Conservation (phyloP, 2,329 filamentous ascomycete genomes). For the Aspergillus arachidicola region DNA sequence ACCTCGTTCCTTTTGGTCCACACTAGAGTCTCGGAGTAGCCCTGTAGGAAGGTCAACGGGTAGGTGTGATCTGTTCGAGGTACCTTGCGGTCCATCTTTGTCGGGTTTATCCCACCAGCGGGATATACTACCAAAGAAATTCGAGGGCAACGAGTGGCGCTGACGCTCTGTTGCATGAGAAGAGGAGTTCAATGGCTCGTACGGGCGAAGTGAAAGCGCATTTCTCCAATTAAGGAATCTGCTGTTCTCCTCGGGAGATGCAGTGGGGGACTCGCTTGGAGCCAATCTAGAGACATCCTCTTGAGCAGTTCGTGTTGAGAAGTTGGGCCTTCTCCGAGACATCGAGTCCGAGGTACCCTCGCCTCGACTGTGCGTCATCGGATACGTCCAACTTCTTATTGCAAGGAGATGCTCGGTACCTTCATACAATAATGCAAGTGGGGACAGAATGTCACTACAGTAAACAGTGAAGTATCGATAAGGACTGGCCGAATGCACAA, state of each 20-base stretch:
- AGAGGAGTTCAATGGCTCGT: constrained; percentile 28
- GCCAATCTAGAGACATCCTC: constrained; percentile 41
- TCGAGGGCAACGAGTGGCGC: constrained; percentile 22
- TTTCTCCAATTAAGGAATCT: constrained; percentile 26
- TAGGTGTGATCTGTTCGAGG: constrained; percentile 7
- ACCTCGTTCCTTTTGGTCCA: constrained; percentile 36
- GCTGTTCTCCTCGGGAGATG: constrained; percentile 25
- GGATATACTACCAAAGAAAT: constrained; percentile 28
- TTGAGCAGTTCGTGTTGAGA: constrained; percentile 41
- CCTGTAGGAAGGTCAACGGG: constrained; percentile 21
- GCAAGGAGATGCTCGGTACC: background rate
- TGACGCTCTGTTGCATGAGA: constrained; percentile 17
- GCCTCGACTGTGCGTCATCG: constrained; percentile 27
- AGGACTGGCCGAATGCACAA: background rate
- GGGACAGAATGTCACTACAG: background rate
- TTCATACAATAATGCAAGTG: constrained; percentile 4
- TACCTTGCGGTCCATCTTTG: constrained; percentile 14
- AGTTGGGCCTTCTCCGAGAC: constrained; percentile 41
- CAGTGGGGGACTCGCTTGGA: constrained; percentile 30
- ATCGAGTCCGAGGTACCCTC: constrained; percentile 27
- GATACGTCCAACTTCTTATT: constrained; percentile 11
- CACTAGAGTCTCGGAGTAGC: constrained; percentile 28
- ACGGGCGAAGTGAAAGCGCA: constrained; percentile 25
- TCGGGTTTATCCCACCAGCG: constrained; percentile 27
- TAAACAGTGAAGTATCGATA: background rate